phyloP scores from a whole-genome alignment of 148 eudicot genomes.

The Limonium bicolor region DNA sequence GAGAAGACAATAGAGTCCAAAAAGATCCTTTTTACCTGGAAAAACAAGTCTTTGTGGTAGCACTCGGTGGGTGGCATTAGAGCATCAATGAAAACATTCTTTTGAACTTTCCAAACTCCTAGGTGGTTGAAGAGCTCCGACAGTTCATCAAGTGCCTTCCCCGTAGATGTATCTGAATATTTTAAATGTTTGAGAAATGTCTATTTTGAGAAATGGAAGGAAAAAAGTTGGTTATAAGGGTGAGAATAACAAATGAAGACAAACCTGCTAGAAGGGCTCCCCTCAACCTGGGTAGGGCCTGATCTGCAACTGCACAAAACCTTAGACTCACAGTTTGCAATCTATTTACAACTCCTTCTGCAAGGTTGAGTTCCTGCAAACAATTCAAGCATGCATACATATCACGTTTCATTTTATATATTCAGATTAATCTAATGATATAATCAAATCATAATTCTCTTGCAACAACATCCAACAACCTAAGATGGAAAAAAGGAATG shows the following conservation, averaged over 20 bases:
- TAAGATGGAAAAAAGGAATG: no score
- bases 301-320: conserved; percentile 80
- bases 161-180: conserved; percentile 46
- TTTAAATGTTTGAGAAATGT: conserved; percentile 3
- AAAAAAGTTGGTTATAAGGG: not conserved
- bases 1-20: not conserved
- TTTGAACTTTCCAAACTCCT: conserved; percentile 67
- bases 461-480: no score
- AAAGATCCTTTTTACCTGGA: conserved; percentile 40
- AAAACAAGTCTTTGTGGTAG: conserved; percentile 79
- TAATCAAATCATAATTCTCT: no score
- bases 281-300: conserved; percentile 81
- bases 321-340: conserved; percentile 79
- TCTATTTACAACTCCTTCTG: conserved; percentile 78
- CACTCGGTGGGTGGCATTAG: conserved; percentile 86
- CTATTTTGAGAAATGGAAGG: not conserved
- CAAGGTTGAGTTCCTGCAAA: conserved; percentile 67
- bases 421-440: no score
- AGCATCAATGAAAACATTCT: conserved; percentile 54
- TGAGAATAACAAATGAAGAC: conserved; percentile 3
- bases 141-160: conserved; percentile 85
- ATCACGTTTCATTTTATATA: no score
- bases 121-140: conserved; percentile 65
- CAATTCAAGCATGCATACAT: conserved; percentile 2
- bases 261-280: conserved; percentile 91